Evolutionary conservation across 2,329 filamentous ascomycete genomes (phyloP).

Genomic region (Aspergillus oerlinghausenensis): DNA sequence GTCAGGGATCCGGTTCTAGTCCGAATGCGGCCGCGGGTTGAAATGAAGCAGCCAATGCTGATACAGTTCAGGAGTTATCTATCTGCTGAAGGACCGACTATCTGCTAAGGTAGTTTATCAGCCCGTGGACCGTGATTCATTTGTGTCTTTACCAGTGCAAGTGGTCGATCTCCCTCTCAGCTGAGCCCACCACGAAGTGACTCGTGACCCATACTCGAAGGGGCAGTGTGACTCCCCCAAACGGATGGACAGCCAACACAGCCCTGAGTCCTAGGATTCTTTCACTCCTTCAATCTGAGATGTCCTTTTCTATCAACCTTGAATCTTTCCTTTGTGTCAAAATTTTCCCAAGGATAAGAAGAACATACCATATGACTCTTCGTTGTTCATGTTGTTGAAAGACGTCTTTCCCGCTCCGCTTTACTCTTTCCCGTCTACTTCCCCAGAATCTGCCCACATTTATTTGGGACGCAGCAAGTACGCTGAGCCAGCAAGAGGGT

Average conservation of each 20-base stretch:
- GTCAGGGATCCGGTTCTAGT: neutral
- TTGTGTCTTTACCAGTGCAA: neutral
- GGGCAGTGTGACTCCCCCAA: conserved; percentile 12
- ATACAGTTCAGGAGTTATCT: neutral
- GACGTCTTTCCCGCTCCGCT: neutral
- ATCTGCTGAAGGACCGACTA: neutral
- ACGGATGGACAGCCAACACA: neutral
- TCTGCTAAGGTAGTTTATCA: neutral
- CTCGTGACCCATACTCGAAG: conserved; percentile 8
- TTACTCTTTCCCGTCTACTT: neutral
- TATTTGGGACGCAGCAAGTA: neutral
- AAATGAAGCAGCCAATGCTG: neutral
- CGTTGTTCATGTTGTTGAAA: neutral
- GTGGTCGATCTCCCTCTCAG: neutral
- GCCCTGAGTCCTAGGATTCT: neutral
- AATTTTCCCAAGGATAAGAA: no score
- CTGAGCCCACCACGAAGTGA: neutral
- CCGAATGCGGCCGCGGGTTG: neutral
- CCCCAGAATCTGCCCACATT: neutral
- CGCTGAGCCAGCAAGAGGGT: neutral
- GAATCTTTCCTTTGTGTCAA: neutral
- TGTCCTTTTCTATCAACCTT: neutral
- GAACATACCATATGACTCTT: neutral
- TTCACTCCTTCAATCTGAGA: neutral
- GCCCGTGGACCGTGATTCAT: neutral